phyloP scores from a whole-genome alignment of 495 filamentous ascomycete species.

The Penicillium desertorum region DNA sequence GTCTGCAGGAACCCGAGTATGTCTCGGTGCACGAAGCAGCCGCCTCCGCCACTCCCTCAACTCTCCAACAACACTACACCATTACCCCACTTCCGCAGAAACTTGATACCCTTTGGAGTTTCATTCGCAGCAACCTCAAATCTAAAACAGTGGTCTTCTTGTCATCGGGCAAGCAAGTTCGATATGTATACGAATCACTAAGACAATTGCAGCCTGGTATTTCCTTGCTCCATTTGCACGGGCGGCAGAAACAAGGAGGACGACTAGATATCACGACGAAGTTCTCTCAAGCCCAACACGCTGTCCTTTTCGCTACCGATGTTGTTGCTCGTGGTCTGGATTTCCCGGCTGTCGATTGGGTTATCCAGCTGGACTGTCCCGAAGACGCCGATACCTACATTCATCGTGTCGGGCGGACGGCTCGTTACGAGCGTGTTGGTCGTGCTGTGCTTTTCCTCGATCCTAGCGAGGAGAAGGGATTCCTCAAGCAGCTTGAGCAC shows the following conservation, averaged over 20 bases:
- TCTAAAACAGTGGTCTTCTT: slow-evolving; percentile 92
- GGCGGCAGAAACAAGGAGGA: slow-evolving; percentile 86
- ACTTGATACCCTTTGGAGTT: slow-evolving; percentile 86
- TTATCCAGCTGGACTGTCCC: slow-evolving; percentile 90
- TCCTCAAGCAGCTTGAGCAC: slow-evolving; percentile 76
- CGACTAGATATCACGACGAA: slow-evolving; percentile 80
- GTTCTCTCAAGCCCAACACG: slow-evolving; percentile 74
- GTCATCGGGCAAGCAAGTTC: slow-evolving; percentile 92
- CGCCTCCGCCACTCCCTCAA: slow-evolving; percentile 74
- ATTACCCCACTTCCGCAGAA: slow-evolving; percentile 82
- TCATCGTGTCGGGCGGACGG: slow-evolving; percentile 91
- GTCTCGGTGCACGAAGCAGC: slow-evolving; percentile 88
- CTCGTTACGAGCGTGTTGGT: slow-evolving; percentile 85
- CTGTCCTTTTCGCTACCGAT: slow-evolving; percentile 92
- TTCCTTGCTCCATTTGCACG: slow-evolving; percentile 91
- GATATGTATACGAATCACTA: slow-evolving; percentile 92
- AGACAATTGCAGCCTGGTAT: slow-evolving; percentile 93
- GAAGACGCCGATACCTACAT: slow-evolving; percentile 98
- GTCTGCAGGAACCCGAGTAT: slow-evolving; percentile 88
- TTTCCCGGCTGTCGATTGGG: slow-evolving; percentile 97
- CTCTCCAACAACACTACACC: slow-evolving; percentile 88
- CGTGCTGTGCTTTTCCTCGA: slow-evolving; percentile 89
- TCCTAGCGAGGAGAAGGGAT: slow-evolving; percentile 84
- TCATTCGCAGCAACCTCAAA: slow-evolving; percentile 84
- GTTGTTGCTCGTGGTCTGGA: slow-evolving; percentile 91